Evolutionary conservation across 1,139 yeast genomes (phyloP), one percentile per base, ranked within the genome.

Genomic region (Magnusiomyces sp.): DNA sequence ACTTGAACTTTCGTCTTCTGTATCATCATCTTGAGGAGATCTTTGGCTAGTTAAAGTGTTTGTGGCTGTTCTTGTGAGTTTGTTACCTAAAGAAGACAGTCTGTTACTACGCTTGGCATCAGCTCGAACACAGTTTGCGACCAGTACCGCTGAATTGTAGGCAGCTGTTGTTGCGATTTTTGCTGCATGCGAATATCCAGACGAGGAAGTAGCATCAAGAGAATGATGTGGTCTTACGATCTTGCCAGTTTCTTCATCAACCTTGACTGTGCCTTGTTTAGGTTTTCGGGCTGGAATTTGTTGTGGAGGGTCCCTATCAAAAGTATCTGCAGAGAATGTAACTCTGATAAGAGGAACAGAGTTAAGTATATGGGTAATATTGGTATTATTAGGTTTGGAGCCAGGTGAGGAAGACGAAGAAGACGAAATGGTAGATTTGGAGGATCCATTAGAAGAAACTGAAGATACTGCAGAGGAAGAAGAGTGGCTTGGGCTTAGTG

Each of bases 241-340:
- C 34, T 64, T 66, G 20, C 71, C 71, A 27, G 54, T 58, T 5
- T 61, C 50, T 34, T 43, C 46, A 19, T 50, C 56, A 59, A 88
- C 79, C 38, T 83, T 63, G 6, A 89, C 90, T 60, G 86, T 82
- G 2, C 97, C 97, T 56, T 76, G 76, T 56, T 77, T 76, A 1
- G 97, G 97, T 53, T 82, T 76, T 58, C 95, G 71, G 1, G 95
- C 84, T 0, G 97, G 97, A 53, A 90, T 85, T 64, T 89, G 97
- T 62, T 90, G 97, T 39, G 95, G 97, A 1, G 97, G 97, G 64
- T 90, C 97, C 55, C 72, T 74, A 0, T 73, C 69, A 47, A 88
- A 73, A 53, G 80, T 76, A 55, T 84, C 83, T 13, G 84, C 71
- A 1, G 94, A 85, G 65, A 90, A 90, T 1, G 79, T 74, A 2